Base-by-base conservation (phyloP, 2,329 filamentous ascomycete genomes). In the Xylariaceae sp. region DNA sequence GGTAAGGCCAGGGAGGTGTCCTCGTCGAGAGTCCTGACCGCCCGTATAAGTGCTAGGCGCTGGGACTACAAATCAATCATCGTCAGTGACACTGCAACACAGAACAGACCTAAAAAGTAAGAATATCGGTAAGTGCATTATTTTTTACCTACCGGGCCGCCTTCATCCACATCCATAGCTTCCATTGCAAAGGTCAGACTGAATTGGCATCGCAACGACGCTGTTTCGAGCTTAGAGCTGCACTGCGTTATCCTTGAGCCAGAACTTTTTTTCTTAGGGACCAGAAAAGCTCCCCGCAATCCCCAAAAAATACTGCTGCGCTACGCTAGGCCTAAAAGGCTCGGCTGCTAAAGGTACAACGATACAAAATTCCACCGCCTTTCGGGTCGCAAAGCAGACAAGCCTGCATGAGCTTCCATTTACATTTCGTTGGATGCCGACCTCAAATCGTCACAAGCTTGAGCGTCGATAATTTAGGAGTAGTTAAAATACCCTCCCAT, bases 1-100 rank as follows among this genome's bases (percentile, higher is more conserved):
- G 72, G 76, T 60, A 72, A 73, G 56, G 64, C 68, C 50, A 69
- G 75, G 13, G 75, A 71, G 30, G 72, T 75, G 54, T 72, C 76
- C 54, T 83, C 79, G 57, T 85, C 81, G 42, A 85, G 77, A n/a
- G 77, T 73, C 68, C 80, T 75, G 24, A 81, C 78, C 50, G 75
- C 75, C 67, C 76, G 78, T 64, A 83, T 75, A 58, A 84, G 76
- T 64, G 75, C 60, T 64, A 64, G 63, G 53, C 57, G 68, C 56
- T 51, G 63, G 26, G 65, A 66, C 68, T 70, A 50, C 7, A 43
- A 37, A 37, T 2, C 7, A 27, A 35, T 24, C 40, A 40, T 54
- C 49, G 27, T 55, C 41, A 51, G 45, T 33, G n/a, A 9, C 15
- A 7, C 29, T 27, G 37, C n/a, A 29, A 23, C 10, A n/a, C 9